Base-by-base conservation (phyloP, 306 rosid species). In the Coriaria nepalensis region DNA sequence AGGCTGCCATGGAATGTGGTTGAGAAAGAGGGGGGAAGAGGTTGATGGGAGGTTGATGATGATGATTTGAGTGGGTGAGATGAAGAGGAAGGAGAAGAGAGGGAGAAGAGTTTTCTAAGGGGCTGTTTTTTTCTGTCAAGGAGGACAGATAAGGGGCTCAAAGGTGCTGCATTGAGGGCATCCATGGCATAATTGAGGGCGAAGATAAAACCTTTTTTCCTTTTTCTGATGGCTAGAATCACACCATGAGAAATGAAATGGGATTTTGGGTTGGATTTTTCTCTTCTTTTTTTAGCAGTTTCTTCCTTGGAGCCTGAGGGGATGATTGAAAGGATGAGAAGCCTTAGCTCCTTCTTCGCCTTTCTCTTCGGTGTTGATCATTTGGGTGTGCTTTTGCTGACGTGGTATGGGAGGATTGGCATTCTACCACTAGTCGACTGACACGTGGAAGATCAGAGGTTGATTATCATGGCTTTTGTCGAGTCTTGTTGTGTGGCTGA, bases 131-230 rank as follows among this genome's bases (percentile, higher is more conserved):
- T 77, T 63, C 63, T 78, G 35, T 79, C 86, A 52, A 73, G 63
- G 51, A 82, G 83, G 8, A 85, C 75, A 53, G 96, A 82, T 55
- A 85, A 62, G 49, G 98, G 93, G 69, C 72, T 82, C 55, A 82
- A 79, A 42, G 76, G 59, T 61, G 76, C 76, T 51, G 83, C 92
- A 79, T 85, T 85, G 75, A 92, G 87, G 78, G 96, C 83, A 76
- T 85, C 96, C 98, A 92, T 92, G 58, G 94, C 84, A 74, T 88
- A 80, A 63, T 59, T 77, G 56, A 56, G 45, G 37, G 32, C 45
- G 35, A 40, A 8, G 53, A 66, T 8, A 9, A 8, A 20, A 20
- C 29, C 29, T 20, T 20, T 20, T 20, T 20, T 20, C 33, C 41
- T 54, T n/a, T 44, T 45, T 36, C 8, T 45, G 54, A 53, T 53